Percentiles rank a stretch among this genome's conserved stretches.
phyloP scores from a whole-genome alignment of 2,329 filamentous ascomycete genomes.

The Sarocladium oryzae region DNA sequence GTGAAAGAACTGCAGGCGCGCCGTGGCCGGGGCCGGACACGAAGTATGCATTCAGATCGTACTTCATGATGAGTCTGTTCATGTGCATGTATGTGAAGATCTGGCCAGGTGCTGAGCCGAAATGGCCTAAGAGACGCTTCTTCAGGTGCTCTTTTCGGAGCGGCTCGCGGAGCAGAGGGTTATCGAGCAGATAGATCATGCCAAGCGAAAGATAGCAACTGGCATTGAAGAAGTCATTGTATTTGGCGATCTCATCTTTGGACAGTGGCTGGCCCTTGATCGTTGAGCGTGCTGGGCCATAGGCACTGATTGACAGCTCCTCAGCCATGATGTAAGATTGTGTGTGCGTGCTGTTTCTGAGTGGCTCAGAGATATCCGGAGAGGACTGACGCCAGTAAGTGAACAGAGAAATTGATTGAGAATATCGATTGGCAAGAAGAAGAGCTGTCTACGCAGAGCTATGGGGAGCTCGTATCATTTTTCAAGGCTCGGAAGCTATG shows the following conservation, averaged over 20 bases:
- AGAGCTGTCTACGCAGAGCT: background rate
- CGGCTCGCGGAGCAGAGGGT: conserved; percentile 64
- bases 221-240: conserved; percentile 67
- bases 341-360: no score
- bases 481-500: background rate
- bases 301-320: conserved; percentile 54
- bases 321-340: conserved; percentile 27
- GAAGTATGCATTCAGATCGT: conserved; percentile 65
- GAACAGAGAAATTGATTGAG: background rate
- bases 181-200: conserved; percentile 74
- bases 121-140: conserved; percentile 67
- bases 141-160: conserved; percentile 67
- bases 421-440: background rate
- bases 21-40: conserved; percentile 73
- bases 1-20: conserved; percentile 68
- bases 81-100: conserved; percentile 78
- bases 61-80: conserved; percentile 77
- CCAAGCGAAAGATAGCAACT: conserved; percentile 69
- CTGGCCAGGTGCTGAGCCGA: conserved; percentile 74
- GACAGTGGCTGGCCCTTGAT: conserved; percentile 55
- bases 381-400: no score
- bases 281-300: conserved; percentile 59
- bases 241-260: conserved; percentile 59
- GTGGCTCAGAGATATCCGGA: no score
- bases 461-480: background rate